Conservation (phyloP, 768 basidiomycete species). For the Tulasnella sp. region DNA sequence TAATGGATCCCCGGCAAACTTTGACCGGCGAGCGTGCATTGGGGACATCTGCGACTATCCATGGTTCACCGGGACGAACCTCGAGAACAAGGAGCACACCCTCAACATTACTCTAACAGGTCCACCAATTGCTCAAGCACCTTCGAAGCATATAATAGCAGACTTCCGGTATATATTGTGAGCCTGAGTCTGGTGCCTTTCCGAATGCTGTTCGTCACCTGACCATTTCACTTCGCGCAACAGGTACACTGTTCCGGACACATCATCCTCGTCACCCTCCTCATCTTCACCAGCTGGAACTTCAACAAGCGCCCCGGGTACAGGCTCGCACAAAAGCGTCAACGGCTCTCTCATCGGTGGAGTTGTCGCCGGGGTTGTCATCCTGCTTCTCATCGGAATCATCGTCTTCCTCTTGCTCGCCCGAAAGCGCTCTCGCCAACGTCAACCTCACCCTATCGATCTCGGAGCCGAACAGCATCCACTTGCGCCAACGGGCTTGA, state of each 20-base stretch:
- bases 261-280: background rate
- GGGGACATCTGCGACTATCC: conserved; percentile 3
- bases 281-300: background rate
- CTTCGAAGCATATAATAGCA: background rate
- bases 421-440: background rate
- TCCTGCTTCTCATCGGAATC: background rate
- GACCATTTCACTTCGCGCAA: background rate
- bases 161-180: conserved; percentile 2
- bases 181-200: background rate
- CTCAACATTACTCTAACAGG: background rate
- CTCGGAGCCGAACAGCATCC: background rate
- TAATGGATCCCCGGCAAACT: background rate
- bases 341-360: background rate
- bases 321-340: background rate
- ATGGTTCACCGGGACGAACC: background rate
- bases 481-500: background rate
- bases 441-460: background rate
- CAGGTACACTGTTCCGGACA: background rate
- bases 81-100: background rate
- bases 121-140: background rate
- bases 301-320: background rate
- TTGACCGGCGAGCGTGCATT: background rate
- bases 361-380: background rate
- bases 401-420: background rate
- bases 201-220: too few relatives aligned